phyloP scores from a whole-genome alignment of 129 eudicot species.

The Pittosporum tobira region DNA sequence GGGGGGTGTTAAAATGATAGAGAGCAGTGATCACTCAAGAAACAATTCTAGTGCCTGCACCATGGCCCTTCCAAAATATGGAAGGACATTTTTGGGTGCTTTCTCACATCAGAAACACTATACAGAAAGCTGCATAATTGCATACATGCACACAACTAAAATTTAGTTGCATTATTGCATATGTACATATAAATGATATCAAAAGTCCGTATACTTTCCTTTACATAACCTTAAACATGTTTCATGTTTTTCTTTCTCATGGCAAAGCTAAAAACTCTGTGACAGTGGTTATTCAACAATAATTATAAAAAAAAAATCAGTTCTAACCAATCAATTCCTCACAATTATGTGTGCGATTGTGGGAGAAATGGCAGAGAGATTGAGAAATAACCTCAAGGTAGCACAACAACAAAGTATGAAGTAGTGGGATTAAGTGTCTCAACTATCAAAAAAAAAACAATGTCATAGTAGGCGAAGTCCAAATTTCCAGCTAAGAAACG shows the following conservation, averaged over 20 bases:
- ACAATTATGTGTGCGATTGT: too few species aligned
- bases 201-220: too few species aligned
- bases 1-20: background rate
- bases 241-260: background rate
- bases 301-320: background rate
- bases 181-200: too few species aligned
- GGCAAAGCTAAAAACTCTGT: background rate
- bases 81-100: background rate
- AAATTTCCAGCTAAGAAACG: slow-evolving; percentile 7
- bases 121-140: too few species aligned
- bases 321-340: too few species aligned
- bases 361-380: too few species aligned
- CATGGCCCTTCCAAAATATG: background rate
- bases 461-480: background rate
- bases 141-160: too few species aligned
- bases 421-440: slow-evolving; percentile 4
- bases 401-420: background rate
- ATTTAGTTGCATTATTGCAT: background rate
- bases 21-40: background rate
- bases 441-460: background rate
- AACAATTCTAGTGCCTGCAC: background rate
- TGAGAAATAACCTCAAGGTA: too few species aligned
- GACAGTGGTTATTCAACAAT: background rate
- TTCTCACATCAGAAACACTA: too few species aligned
- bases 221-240: too few species aligned